phyloP scores from a whole-genome alignment of 495 filamentous ascomycete species.

The Penicillium coffeae region DNA sequence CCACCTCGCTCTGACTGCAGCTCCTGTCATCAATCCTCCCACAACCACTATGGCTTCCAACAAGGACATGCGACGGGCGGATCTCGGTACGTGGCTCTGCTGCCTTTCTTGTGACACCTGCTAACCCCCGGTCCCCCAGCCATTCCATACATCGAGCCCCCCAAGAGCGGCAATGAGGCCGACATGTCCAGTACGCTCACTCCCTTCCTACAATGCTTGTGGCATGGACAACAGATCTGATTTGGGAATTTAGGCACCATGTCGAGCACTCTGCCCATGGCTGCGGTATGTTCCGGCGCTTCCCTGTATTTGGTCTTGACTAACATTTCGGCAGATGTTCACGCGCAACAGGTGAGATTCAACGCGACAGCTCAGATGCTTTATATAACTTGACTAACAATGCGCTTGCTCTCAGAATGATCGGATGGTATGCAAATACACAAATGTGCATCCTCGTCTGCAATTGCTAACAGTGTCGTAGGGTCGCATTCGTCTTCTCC shows the following conservation, averaged over 20 bases:
- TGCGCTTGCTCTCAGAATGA: slow-evolving; percentile 42
- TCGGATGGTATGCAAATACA: slow-evolving; percentile 66
- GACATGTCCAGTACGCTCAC: slow-evolving; percentile 49
- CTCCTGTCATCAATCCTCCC: slow-evolving; percentile 3
- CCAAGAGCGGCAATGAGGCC: slow-evolving; percentile 50
- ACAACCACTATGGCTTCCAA: slow-evolving; percentile 58
- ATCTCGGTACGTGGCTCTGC: slow-evolving; percentile 61
- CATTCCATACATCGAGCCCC: slow-evolving; percentile 60
- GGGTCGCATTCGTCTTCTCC: slow-evolving; percentile 79
- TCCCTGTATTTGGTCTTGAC: slow-evolving; percentile 7
- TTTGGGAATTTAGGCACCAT: slow-evolving; percentile 52
- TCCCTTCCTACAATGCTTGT: background rate
- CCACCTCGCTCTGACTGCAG: slow-evolving; percentile 8
- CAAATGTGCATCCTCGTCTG: background rate
- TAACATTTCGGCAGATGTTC: slow-evolving; percentile 60
- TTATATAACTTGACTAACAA: background rate
- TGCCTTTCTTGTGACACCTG: background rate
- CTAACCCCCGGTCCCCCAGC: slow-evolving; percentile 37
- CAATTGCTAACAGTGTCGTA: slow-evolving; percentile 27
- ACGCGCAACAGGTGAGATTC: slow-evolving; percentile 73
- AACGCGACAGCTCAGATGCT: background rate
- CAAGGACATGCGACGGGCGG: slow-evolving; percentile 82
- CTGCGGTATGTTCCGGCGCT: slow-evolving; percentile 55
- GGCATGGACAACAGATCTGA: too few relatives aligned
- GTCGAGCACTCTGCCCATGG: slow-evolving; percentile 86